Conservation (phyloP, 2,329 filamentous ascomycete species). For the Pezicula carpinea region DNA sequence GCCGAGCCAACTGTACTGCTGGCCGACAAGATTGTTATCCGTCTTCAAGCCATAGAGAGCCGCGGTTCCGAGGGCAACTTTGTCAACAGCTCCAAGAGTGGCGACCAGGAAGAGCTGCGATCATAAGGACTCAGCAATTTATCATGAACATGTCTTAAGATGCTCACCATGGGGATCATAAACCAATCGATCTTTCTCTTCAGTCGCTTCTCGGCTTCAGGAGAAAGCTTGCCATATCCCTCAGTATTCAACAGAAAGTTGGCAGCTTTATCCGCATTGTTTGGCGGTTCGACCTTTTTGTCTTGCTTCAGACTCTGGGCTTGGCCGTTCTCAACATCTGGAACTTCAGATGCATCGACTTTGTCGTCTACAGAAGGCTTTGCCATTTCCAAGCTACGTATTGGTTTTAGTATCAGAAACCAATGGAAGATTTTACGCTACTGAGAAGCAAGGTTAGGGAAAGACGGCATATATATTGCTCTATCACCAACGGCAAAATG, state of each 20-base stretch:
- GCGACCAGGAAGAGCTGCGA: conserved; percentile 21
- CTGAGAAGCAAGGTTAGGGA: too few species aligned
- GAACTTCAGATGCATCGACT: not conserved
- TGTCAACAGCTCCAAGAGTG: conserved; percentile 29
- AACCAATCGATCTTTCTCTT: conserved; percentile 10
- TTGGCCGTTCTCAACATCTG: not conserved
- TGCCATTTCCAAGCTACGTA: too few species aligned
- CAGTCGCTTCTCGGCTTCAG: conserved; percentile 5
- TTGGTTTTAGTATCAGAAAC: too few species aligned
- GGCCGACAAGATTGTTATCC: conserved; percentile 26
- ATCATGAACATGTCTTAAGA: not conserved
- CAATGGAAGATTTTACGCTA: too few species aligned
- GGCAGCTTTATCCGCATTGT: not conserved
- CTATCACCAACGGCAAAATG: too few species aligned
- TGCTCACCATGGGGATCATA: conserved; percentile 31
- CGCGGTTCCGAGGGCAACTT: conserved; percentile 29
- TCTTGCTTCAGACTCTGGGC: not conserved
- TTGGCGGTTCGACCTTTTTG: not conserved
- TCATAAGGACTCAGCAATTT: not conserved
- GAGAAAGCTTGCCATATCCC: not conserved
- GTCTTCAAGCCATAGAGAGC: conserved; percentile 28
- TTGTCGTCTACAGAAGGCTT: too few species aligned
- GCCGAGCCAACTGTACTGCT: conserved; percentile 28
- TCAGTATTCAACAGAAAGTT: conserved; percentile 36
- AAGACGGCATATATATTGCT: too few species aligned